A percentile compares a stretch with the other conserved stretches of the same genome.
These are phyloP conservation scores for Immersiella caudata DNA, from an alignment of 495 filamentous ascomycete species.

Conservation along the genomic window DNA sequence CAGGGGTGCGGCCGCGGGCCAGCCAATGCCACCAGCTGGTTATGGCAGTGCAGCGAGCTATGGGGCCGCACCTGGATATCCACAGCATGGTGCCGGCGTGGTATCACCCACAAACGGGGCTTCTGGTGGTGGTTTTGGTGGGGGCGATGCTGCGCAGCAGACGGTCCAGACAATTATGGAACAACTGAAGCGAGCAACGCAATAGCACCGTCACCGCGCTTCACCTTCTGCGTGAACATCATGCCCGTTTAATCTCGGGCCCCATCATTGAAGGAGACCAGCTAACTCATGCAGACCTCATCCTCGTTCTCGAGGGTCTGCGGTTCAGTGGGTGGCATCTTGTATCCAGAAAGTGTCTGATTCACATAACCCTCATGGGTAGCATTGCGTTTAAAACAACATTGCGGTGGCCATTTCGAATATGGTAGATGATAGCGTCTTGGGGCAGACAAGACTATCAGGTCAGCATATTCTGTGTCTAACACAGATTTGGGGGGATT, in stretches of 20 bases:
- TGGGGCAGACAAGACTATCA: too few species aligned
- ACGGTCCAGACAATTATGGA: slow-evolving; percentile 34
- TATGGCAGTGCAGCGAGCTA: slow-evolving; percentile 29
- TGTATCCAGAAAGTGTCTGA: background rate
- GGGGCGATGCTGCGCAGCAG: slow-evolving; percentile 29
- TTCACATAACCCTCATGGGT: background rate
- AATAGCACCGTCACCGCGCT: background rate
- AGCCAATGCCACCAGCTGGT: slow-evolving; percentile 26
- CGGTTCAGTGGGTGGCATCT: background rate
- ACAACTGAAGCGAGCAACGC: slow-evolving; percentile 28
- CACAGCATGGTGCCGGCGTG: slow-evolving; percentile 16
- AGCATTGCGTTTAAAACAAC: background rate
- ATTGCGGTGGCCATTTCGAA: background rate
- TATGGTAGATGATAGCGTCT: background rate
- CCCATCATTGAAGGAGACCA: background rate
- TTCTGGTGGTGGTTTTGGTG: slow-evolving; percentile 22
- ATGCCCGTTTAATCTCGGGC: background rate
- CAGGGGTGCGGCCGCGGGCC: slow-evolving; percentile 20
- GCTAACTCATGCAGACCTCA: background rate
- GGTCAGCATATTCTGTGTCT: too few species aligned
- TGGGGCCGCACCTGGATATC: slow-evolving; percentile 13
- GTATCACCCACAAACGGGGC: slow-evolving; percentile 27
- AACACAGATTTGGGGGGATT: too few species aligned
- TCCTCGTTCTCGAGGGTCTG: background rate
- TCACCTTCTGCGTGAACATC: background rate